Evolutionary conservation across 371 early-diverging fungal genomes (phyloP).

Genomic region (Cladochytrium tenue): DNA sequence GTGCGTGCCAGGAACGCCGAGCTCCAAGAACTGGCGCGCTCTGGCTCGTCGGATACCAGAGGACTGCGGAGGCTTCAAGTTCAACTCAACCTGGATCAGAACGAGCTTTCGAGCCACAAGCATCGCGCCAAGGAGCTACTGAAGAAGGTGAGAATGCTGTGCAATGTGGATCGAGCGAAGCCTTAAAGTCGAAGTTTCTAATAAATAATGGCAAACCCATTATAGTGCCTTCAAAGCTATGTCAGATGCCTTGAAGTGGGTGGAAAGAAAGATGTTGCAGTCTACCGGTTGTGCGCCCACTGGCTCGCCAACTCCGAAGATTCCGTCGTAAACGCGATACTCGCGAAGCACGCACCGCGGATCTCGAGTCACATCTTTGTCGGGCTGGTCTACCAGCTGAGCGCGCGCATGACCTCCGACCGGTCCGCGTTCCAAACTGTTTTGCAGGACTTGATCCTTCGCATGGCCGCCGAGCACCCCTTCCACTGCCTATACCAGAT

Average conservation of each 20-base stretch:
- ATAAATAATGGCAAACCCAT: neutral
- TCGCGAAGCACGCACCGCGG: conserved; percentile 3
- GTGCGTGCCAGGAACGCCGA: conserved; percentile 28
- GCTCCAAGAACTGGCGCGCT: conserved; percentile 5
- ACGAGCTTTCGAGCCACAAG: conserved; percentile 21
- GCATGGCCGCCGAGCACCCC: conserved; percentile 38
- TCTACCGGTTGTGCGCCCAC: conserved; percentile 33
- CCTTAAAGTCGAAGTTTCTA: no score
- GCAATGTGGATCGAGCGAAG: no score
- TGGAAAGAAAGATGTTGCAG: conserved; percentile 20
- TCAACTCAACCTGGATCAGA: conserved; percentile 41
- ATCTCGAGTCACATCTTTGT: conserved; percentile 34
- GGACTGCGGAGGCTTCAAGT: conserved; percentile 19
- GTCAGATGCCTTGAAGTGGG: conserved; percentile 18
- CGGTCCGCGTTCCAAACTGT: conserved; percentile 23
- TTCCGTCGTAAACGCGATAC: conserved; percentile 7
- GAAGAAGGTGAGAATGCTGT: conserved; percentile 17
- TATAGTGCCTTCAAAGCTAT: conserved; percentile 35
- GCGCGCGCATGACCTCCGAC: conserved; percentile 18
- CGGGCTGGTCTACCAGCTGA: conserved; percentile 41
- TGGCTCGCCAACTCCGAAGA: conserved; percentile 37
- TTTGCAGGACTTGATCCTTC: conserved; percentile 21
- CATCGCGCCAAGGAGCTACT: conserved; percentile 22
- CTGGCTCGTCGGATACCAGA: conserved; percentile 2
- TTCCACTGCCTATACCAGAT: conserved; percentile 42